Evolutionary conservation across 139 green algal genomes (phyloP).

Genomic region (Volvox africanus): DNA sequence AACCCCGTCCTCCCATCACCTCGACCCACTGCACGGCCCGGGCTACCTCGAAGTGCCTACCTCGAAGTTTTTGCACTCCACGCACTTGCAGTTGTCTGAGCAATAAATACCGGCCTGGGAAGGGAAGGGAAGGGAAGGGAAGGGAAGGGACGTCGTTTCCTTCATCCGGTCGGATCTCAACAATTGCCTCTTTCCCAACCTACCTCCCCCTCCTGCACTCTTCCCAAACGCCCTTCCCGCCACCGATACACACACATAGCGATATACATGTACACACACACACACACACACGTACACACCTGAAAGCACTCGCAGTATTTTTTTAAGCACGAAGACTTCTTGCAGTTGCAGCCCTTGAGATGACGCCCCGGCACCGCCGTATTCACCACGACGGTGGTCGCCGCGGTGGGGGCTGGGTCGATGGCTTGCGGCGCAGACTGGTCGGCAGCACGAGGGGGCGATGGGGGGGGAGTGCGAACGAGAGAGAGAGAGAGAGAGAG

Average conservation of each 20-base stretch:
- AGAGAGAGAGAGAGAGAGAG: no score
- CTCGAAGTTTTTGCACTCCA: conserved; percentile 92
- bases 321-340: conserved; percentile 93
- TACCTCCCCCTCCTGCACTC: no score
- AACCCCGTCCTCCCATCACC: no score
- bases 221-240: no score
- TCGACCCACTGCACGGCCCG: no score
- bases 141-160: no score
- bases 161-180: no score
- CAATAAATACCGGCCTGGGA: conserved; percentile 77
- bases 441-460: no score
- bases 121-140: not conserved
- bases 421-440: not conserved
- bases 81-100: conserved; percentile 90
- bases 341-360: conserved; percentile 94
- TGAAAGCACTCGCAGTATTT: conserved; percentile 99
- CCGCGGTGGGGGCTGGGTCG: not conserved
- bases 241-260: no score
- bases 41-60: conserved; percentile 31
- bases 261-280: no score
- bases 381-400: not conserved
- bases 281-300: conserved; percentile 45
- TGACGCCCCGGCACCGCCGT: conserved; percentile 66
- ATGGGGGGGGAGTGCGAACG: no score
- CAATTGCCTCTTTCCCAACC: no score